Conservation (phyloP, 805 yeast species). For the Maudiozyma pseudohumilis region DNA sequence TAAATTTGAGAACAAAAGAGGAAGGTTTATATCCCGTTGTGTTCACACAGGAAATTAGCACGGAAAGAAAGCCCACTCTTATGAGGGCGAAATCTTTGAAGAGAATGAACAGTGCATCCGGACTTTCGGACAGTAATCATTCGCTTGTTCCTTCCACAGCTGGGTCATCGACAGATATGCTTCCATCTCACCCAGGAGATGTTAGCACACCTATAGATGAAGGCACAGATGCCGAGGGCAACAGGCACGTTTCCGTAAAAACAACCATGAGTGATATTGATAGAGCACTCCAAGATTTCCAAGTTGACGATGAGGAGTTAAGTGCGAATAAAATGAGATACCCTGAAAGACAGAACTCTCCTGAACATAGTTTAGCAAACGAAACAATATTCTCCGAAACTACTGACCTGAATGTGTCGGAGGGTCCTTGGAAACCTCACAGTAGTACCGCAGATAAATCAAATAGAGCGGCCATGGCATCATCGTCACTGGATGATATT, state of each 20-base stretch:
- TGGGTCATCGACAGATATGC: slow-evolving; percentile 16
- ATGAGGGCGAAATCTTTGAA: slow-evolving; percentile 50
- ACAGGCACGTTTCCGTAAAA: slow-evolving; percentile 35
- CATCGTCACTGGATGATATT: slow-evolving; percentile 4
- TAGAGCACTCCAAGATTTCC: slow-evolving; percentile 57
- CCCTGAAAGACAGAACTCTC: background rate
- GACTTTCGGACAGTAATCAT: slow-evolving; percentile 1
- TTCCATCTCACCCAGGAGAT: slow-evolving; percentile 22
- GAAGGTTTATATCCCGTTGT: slow-evolving; percentile 89
- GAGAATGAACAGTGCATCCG: slow-evolving; percentile 31
- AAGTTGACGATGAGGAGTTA: slow-evolving; percentile 23
- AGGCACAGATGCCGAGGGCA: slow-evolving; percentile 5
- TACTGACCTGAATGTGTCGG: slow-evolving; percentile 11
- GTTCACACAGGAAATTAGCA: slow-evolving; percentile 53
- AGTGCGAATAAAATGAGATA: background rate
- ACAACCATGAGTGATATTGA: slow-evolving; percentile 63
- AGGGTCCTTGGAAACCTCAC: background rate
- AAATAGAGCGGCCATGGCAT: background rate
- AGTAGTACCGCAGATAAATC: background rate
- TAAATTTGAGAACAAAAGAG: slow-evolving; percentile 55
- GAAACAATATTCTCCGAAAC: slow-evolving; percentile 15
- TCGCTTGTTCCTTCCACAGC: background rate
- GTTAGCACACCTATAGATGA: slow-evolving; percentile 12
- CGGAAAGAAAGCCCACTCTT: slow-evolving; percentile 33
- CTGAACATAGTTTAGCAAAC: slow-evolving; percentile 9